Evolutionary conservation across 2,329 filamentous ascomycete genomes (phyloP).

Genomic region (Mycocentrospora acerina): DNA sequence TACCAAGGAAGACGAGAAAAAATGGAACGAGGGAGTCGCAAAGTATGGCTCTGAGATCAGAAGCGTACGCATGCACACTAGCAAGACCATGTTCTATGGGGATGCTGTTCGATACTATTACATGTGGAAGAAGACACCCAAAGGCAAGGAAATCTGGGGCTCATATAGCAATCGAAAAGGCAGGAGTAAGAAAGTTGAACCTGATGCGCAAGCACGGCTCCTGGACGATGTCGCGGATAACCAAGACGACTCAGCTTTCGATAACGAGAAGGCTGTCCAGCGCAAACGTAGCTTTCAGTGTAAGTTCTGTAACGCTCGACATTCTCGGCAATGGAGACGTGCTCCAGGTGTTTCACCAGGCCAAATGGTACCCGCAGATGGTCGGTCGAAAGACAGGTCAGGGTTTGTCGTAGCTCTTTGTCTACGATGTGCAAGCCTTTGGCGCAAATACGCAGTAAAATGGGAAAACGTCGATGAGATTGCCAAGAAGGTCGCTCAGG

Average conservation of each 20-base stretch:
- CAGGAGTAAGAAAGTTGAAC: constrained; percentile 72
- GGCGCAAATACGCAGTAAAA: constrained; percentile 93
- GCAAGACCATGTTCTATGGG: constrained; percentile 72
- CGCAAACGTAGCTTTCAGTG: constrained; percentile 86
- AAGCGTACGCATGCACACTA: constrained; percentile 77
- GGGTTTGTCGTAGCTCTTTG: constrained; percentile 79
- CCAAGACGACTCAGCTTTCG: constrained; percentile 93
- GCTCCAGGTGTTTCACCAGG: constrained; percentile 77
- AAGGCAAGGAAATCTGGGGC: constrained; percentile 86
- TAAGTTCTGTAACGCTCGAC: constrained; percentile 83
- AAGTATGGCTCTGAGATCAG: constrained; percentile 92
- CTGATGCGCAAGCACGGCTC: constrained; percentile 66
- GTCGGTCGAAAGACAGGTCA: constrained; percentile 76
- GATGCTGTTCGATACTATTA: constrained; percentile 93
- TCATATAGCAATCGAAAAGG: constrained; percentile 84
- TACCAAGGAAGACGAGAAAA: constrained; percentile 75
- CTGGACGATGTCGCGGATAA: constrained; percentile 92
- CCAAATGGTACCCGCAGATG: constrained; percentile 67
- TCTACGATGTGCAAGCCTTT: constrained; percentile 85
- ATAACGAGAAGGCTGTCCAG: constrained; percentile 76
- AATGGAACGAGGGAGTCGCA: constrained; percentile 86
- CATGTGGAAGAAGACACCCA: constrained; percentile 92
- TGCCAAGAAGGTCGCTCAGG: constrained; percentile 78
- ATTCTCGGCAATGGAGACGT: constrained; percentile 86
- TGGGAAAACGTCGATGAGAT: constrained; percentile 95